A percentile compares a stretch with the other conserved stretches of the same genome.
Evolutionary conservation across 225 moss, liverwort and hornwort genomes (phyloP).

Genomic region (Rhytidiadelphus loreus): DNA sequence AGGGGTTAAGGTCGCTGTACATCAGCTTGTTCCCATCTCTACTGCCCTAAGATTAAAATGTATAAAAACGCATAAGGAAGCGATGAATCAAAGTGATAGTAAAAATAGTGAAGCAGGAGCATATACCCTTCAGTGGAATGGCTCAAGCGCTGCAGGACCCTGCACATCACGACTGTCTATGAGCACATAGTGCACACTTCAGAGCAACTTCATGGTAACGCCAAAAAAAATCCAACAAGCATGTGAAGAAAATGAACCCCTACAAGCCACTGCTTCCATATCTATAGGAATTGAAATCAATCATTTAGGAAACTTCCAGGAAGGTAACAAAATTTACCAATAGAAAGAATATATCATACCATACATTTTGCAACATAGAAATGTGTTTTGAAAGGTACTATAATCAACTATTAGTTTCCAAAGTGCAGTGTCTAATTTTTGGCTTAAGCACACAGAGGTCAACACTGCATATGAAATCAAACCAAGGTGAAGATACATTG

Average conservation of each 20-base stretch:
- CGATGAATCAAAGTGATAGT: not conserved
- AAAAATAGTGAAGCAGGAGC: not conserved
- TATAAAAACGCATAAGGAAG: not conserved
- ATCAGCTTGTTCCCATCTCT: not conserved
- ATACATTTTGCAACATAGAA: not conserved
- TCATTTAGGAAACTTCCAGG: not conserved
- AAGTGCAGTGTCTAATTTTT: not conserved
- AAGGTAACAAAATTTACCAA: not conserved
- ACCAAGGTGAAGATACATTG: not conserved
- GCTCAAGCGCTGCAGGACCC: constrained; percentile 64
- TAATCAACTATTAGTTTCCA: not conserved
- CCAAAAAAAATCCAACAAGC: not conserved
- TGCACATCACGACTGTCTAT: constrained; percentile 15
- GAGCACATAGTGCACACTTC: not conserved
- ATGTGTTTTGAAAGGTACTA: not conserved
- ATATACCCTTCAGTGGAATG: constrained; percentile 46
- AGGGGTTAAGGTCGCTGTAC: not conserved
- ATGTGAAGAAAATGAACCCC: not conserved
- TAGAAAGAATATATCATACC: not conserved
- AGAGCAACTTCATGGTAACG: not conserved
- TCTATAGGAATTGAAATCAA: not conserved
- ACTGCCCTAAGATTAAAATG: not conserved
- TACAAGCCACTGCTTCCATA: not conserved
- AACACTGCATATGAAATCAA: not conserved
- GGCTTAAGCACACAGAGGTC: not conserved